Conservation (phyloP, 106 monocot genomes). For the Dendrobium chrysotoxum region DNA sequence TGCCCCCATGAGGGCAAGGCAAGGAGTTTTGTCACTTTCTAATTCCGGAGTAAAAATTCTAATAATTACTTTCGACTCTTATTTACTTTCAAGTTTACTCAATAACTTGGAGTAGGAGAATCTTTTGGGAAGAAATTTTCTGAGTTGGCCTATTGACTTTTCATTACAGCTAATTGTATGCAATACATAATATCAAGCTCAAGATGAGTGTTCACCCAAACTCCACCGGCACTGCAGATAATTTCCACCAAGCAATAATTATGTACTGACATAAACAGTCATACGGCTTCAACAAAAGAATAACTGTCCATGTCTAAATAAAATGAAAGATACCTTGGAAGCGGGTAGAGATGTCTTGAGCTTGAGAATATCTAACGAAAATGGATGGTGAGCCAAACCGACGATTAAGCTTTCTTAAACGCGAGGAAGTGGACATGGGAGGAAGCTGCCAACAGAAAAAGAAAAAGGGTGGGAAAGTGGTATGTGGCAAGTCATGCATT, state of each 20-base stretch:
- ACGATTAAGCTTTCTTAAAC: background rate
- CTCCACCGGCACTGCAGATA: background rate
- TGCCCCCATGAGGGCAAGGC: background rate
- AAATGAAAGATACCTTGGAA: slow-evolving; percentile 41
- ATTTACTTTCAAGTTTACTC: background rate
- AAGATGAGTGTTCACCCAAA: background rate
- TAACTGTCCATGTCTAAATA: background rate
- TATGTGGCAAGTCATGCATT: background rate
- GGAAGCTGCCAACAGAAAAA: slow-evolving; percentile 1
- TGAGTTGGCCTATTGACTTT: no score
- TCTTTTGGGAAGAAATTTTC: no score
- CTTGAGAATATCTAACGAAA: slow-evolving; percentile 55
- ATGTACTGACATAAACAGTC: background rate
- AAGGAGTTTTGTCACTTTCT: background rate
- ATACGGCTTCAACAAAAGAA: background rate
- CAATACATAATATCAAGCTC: no score
- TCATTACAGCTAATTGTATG: no score
- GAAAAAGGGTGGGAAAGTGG: background rate
- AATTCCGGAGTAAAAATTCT: background rate
- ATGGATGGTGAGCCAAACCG: background rate
- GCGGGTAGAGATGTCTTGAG: slow-evolving; percentile 47
- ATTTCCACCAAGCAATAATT: no score
- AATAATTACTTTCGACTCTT: background rate
- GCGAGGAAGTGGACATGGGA: background rate
- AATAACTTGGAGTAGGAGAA: no score